Percentiles rank a stretch among this genome's conserved stretches.
phyloP scores from a whole-genome alignment of 2,329 filamentous ascomycete species.

The Septoria linicola region DNA sequence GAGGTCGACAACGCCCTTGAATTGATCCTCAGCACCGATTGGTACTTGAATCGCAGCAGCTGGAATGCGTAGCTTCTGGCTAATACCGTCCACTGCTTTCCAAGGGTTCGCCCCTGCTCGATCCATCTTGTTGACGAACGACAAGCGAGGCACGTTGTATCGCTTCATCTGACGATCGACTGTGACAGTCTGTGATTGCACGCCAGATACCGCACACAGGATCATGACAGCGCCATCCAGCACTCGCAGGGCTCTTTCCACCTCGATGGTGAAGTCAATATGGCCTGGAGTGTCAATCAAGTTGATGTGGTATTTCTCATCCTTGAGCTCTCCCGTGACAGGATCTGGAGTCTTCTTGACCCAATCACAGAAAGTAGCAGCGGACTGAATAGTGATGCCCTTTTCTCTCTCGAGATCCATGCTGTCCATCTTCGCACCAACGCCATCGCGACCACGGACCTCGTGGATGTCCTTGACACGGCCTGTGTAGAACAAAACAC shows the following conservation, averaged over 20 bases:
- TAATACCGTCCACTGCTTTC: conserved; percentile 97
- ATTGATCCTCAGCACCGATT: conserved; percentile 87
- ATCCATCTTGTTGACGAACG: conserved; percentile 99
- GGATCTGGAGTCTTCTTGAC: conserved; percentile 62
- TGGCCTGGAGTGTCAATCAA: conserved; percentile 98
- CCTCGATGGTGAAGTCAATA: conserved; percentile 99
- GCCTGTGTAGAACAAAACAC: conserved; percentile 96
- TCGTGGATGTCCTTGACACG: conserved; percentile 97
- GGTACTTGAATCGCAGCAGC: conserved; percentile 93
- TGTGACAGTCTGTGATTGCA: conserved; percentile 96
- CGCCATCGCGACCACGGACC: conserved; percentile 88
- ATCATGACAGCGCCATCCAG: conserved; percentile 98
- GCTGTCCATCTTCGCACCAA: conserved; percentile 99
- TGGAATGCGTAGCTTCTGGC: conserved; percentile 87
- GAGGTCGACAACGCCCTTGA: conserved; percentile 88
- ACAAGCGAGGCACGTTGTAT: conserved; percentile 93
- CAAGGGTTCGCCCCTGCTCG: conserved; percentile 97
- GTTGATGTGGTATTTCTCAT: conserved; percentile 95
- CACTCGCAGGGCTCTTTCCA: conserved; percentile 90
- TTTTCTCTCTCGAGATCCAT: conserved; percentile 99
- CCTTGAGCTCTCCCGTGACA: conserved; percentile 65
- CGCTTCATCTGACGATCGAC: conserved; percentile 98
- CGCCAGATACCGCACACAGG: conserved; percentile 92
- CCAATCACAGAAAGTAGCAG: conserved; percentile 98
- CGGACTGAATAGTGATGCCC: conserved; percentile 98